phyloP scores from a whole-genome alignment of 129 eudicot species.

The Mikania micrantha region DNA sequence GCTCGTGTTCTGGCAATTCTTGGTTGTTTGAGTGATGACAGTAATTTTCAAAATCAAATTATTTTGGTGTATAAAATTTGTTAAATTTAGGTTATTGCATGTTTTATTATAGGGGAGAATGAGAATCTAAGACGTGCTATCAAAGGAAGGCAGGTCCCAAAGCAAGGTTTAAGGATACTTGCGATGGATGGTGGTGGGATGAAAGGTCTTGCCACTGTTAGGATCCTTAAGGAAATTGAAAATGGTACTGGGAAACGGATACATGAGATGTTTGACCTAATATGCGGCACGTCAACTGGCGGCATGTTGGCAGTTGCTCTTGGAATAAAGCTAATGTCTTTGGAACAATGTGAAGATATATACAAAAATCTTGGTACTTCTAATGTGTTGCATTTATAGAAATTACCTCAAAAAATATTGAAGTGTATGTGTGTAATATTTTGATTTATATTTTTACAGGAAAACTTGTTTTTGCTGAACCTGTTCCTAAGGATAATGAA shows the following conservation, averaged over 20 bases:
- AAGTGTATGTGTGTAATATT: not conserved
- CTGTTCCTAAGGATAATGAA: conserved; percentile 86
- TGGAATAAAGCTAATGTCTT: conserved; percentile 75
- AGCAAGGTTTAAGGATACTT: conserved; percentile 85
- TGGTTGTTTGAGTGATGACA: conserved; percentile 44
- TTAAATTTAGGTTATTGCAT: conserved; percentile 11
- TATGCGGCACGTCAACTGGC: conserved; percentile 98
- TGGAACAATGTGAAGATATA: conserved; percentile 88
- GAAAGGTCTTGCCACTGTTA: conserved; percentile 96
- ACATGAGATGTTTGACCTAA: conserved; percentile 94
- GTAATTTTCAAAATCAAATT: not conserved
- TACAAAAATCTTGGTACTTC: conserved; percentile 86
- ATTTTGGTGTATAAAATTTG: not conserved
- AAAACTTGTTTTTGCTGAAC: conserved; percentile 91
- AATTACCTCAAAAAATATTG: not conserved
- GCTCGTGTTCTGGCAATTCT: conserved; percentile 87
- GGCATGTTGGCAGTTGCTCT: conserved; percentile 99
- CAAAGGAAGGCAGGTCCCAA: conserved; percentile 70
- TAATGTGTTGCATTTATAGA: not conserved
- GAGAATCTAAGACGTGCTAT: conserved; percentile 74
- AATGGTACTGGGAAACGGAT: conserved; percentile 84
- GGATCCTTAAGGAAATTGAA: conserved; percentile 82
- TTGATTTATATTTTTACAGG: conserved; percentile 37
- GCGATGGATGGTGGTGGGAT: conserved; percentile 99
- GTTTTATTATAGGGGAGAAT: conserved; percentile 63